Evolutionary conservation across 192 early-diverging fungal species (phyloP).

Genomic region (Paraglomus brasilianum): DNA sequence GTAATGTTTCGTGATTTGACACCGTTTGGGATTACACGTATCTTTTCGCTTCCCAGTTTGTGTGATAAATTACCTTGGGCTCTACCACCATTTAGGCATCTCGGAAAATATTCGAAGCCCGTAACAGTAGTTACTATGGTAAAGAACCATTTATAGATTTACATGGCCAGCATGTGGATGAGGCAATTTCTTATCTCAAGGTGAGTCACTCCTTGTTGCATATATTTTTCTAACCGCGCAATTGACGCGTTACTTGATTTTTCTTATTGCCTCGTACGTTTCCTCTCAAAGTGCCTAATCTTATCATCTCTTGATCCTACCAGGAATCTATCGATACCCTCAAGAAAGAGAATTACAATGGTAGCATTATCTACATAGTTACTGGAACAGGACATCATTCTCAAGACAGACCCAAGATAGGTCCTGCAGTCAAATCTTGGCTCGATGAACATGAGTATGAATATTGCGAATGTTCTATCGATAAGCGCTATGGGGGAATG

Average conservation of each 20-base stretch:
- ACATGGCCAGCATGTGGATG: slow-evolving; percentile 53
- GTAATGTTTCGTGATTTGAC: slow-evolving; percentile 21
- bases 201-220: too few relatives aligned
- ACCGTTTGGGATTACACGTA: neutral
- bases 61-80: neutral
- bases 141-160: slow-evolving; percentile 52
- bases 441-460: slow-evolving; percentile 39
- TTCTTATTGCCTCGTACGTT: neutral
- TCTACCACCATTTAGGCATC: slow-evolving; percentile 40
- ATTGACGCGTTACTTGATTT: neutral
- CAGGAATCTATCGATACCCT: slow-evolving; percentile 42
- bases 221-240: neutral
- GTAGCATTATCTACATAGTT: slow-evolving; percentile 46
- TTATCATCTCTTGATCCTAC: neutral
- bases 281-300: too few relatives aligned
- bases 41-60: neutral
- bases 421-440: slow-evolving; percentile 40
- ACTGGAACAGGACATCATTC: slow-evolving; percentile 54
- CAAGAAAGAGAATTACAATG: slow-evolving; percentile 38
- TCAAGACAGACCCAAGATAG: slow-evolving; percentile 32
- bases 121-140: slow-evolving; percentile 28
- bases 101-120: slow-evolving; percentile 46
- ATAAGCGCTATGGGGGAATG: slow-evolving; percentile 37
- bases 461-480: slow-evolving; percentile 38
- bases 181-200: slow-evolving; percentile 44